Base-by-base conservation (phyloP, 352 stramenopile species). In the Phytophthora foliorum region DNA sequence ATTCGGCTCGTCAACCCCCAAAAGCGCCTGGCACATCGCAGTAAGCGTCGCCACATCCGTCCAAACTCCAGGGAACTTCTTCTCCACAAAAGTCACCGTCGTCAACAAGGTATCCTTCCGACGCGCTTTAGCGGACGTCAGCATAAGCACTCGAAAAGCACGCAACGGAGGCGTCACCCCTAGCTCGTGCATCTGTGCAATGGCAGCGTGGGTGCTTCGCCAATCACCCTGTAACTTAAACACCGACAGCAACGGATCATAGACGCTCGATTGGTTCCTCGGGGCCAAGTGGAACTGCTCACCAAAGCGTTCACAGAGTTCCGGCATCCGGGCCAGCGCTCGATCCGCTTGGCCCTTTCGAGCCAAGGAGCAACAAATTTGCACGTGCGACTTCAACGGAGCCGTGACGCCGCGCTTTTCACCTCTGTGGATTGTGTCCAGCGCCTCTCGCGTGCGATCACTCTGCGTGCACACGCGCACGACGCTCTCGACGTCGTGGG, bases 161-260 rank as follows among this genome's bases (percentile, higher is more conserved):
- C 81, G 84, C 11, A 90, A 44, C 22, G 81, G 71, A 2, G 85
- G 84, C 4, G 74, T 38, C 19, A 92, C 57, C 16, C 74, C 55
- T 24, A 89, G 59, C 38, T 79, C 50, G 56, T 91, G 77, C 86
- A 94, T 91, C 55, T 92, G 82, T 36, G 84, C 71, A 45, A 94
- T 81, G 9, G 70, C 73, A 31, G 74, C 65, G 31, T 89, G 81
- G 2, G 80, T 78, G 41, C 61, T 79, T 21, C 82, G 74, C 82
- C 82, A 92, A 74, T 94, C 84, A n/a, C 78, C 67, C 46, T 86
- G 76, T 5, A 60, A 29, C 42, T 92, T 90, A 32, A 92, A 71
- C 19, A 82, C 75, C 8, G 74, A 76, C 38, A 94, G 52, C 50
- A 94, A 46, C 39, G 82, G 75, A 38, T 88, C 80, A 52, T 91